A percentile compares a stretch with the other conserved stretches of the same genome.
These are phyloP conservation scores for Pythium guiyangense DNA, from an alignment of 352 stramenopile species.

Conservation along the genomic window DNA sequence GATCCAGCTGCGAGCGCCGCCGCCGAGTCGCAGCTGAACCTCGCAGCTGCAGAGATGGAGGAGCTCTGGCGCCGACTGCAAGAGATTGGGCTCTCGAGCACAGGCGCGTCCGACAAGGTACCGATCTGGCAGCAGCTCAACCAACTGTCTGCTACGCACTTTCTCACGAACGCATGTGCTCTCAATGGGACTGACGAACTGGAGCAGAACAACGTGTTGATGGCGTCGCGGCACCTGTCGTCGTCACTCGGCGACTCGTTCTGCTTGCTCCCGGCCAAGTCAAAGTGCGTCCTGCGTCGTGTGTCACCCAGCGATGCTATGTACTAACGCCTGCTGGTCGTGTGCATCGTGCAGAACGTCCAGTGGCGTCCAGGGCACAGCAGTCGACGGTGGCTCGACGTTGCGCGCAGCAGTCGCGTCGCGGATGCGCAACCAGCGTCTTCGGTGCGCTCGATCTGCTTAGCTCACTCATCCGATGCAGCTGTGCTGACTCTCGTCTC, in stretches of 20 bases:
- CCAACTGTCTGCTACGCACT: background rate
- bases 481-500: background rate
- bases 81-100: conserved; percentile 66
- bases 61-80: conserved; percentile 78
- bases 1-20: conserved; percentile 20
- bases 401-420: conserved; percentile 71
- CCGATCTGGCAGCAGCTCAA: too few species aligned
- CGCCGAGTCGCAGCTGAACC: conserved; percentile 56
- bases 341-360: conserved; percentile 22
- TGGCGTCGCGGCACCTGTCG: conserved; percentile 74
- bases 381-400: conserved; percentile 72
- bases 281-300: conserved; percentile 2
- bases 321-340: background rate
- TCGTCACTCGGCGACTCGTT: conserved; percentile 85
- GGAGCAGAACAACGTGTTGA: conserved; percentile 45
- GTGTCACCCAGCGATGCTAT: background rate
- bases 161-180: too few species aligned
- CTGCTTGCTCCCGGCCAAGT: conserved; percentile 69
- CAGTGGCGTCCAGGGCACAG: conserved; percentile 52
- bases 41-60: conserved; percentile 77
- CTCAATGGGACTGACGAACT: background rate
- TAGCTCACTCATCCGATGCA: background rate
- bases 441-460: conserved; percentile 25
- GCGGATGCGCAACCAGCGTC: conserved; percentile 76
- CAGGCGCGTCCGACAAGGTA: conserved; percentile 54